Conservation (phyloP, 2,329 filamentous ascomycete genomes). For the Colletotrichum siamense region DNA sequence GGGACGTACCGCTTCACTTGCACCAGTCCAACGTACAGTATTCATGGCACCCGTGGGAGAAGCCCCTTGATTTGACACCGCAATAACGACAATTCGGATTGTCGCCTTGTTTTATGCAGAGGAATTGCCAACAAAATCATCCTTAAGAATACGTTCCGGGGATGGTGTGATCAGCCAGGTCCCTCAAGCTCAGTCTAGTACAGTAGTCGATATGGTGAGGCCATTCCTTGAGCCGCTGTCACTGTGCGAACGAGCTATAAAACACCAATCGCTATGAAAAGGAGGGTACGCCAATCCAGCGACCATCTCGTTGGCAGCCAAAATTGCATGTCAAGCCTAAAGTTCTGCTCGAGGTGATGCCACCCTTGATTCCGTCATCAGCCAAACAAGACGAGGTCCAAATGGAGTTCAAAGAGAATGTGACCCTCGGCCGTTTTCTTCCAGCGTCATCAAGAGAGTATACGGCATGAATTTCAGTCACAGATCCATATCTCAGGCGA, state of each 20-base stretch:
- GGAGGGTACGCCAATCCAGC: not conserved
- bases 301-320: not conserved
- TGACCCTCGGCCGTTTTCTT: not conserved
- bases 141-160: not conserved
- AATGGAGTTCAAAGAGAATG: not conserved
- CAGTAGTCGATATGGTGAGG: not conserved
- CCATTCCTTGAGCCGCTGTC: not conserved
- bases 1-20: not conserved
- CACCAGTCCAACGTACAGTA: not conserved
- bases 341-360: not conserved
- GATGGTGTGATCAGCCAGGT: not conserved
- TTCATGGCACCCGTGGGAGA: not conserved
- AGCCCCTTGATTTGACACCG: not conserved
- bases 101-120: not conserved
- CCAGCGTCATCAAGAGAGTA: not conserved
- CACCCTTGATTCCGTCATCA: not conserved
- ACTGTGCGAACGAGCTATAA: not conserved
- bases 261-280: not conserved
- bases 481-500: not conserved
- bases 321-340: not conserved
- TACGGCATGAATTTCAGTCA: not conserved
- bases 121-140: not conserved
- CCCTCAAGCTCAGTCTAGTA: not conserved
- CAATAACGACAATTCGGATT: not conserved
- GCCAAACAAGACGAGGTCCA: not conserved